Conservation (phyloP, 140 eudicot species). For the Ambrosia hybrid region DNA sequence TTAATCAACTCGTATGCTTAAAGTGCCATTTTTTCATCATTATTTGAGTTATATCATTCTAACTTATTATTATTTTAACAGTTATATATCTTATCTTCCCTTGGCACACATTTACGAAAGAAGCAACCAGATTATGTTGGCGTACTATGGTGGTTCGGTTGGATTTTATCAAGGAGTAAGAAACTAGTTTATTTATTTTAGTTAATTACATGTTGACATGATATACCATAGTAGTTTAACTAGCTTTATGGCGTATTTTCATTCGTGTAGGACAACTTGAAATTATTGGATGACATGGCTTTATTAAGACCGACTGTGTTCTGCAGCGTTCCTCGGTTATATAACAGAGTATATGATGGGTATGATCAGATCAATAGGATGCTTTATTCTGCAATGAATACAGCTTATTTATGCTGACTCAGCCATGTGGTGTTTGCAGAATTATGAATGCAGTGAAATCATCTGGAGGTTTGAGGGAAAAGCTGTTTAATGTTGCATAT, state of each 20-base stretch:
- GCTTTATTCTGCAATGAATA: not conserved
- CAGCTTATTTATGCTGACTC: constrained; percentile 21
- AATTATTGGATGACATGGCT: constrained; percentile 82
- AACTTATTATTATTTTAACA: constrained; percentile 30
- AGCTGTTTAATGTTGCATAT: constrained; percentile 69
- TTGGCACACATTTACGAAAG: constrained; percentile 95
- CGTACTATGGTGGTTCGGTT: constrained; percentile 65
- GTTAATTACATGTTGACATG: not conserved
- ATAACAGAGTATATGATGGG: constrained; percentile 85
- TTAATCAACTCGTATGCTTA: constrained; percentile 7
- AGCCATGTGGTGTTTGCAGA: constrained; percentile 42
- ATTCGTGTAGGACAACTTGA: constrained; percentile 68
- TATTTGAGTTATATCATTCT: not conserved
- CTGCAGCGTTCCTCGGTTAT: constrained; percentile 88
- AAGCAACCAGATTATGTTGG: constrained; percentile 48
- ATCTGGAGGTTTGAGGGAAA: constrained; percentile 68
- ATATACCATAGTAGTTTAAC: too few relatives aligned
- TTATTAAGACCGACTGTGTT: constrained; percentile 73
- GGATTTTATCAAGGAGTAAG: constrained; percentile 97
- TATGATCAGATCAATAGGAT: constrained; percentile 25
- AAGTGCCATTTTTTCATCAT: constrained; percentile 7
- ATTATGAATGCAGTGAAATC: constrained; percentile 66
- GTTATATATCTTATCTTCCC: constrained; percentile 89
- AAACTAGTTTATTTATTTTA: not conserved
- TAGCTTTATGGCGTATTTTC: not conserved